These are phyloP conservation scores for Fusarium goolgardi DNA, from an alignment of 2,329 filamentous ascomycete genomes.

Conservation along the genomic window DNA sequence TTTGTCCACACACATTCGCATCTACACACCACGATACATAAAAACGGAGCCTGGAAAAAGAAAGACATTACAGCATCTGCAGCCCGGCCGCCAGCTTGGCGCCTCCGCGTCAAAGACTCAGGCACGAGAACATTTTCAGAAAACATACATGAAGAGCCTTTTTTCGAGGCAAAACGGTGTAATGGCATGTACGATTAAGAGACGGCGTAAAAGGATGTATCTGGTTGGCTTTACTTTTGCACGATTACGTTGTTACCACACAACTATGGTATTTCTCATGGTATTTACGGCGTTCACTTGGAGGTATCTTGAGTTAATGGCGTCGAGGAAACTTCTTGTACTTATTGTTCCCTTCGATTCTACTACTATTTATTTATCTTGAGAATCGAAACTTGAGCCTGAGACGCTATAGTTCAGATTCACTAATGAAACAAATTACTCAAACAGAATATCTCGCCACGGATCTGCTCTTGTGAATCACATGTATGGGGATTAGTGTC, in stretches of 20 bases:
- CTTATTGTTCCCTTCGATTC: slow-evolving; percentile 3
- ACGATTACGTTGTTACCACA: slow-evolving; percentile 34
- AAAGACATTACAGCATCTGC: slow-evolving; percentile 24
- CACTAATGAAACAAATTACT: slow-evolving; percentile 14
- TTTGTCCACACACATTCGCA: slow-evolving; percentile 35
- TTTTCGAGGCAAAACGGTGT: slow-evolving; percentile 17
- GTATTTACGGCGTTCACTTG: slow-evolving; percentile 26
- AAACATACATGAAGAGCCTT: slow-evolving; percentile 7
- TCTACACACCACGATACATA: slow-evolving; percentile 33
- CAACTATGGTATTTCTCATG: slow-evolving; percentile 15
- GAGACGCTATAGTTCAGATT: neutral
- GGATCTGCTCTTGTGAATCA: neutral
- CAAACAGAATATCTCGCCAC: slow-evolving; percentile 8
- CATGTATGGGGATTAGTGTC: neutral
- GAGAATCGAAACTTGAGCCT: slow-evolving; percentile 7
- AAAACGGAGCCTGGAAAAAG: slow-evolving; percentile 31
- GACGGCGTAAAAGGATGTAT: slow-evolving; percentile 17
- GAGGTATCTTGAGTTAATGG: slow-evolving; percentile 4
- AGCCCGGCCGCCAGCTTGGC: slow-evolving; percentile 12
- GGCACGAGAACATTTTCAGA: slow-evolving; percentile 23
- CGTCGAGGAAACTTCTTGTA: slow-evolving; percentile 6
- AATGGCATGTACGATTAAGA: slow-evolving; percentile 40
- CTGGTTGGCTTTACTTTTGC: slow-evolving; percentile 20
- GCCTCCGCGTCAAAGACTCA: slow-evolving; percentile 17
- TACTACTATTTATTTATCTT: slow-evolving; percentile 13